A percentile compares a stretch with the other conserved stretches of the same genome.
Conservation (phyloP, 2,329 filamentous ascomycete species). For the Verticillium tricorpus region DNA sequence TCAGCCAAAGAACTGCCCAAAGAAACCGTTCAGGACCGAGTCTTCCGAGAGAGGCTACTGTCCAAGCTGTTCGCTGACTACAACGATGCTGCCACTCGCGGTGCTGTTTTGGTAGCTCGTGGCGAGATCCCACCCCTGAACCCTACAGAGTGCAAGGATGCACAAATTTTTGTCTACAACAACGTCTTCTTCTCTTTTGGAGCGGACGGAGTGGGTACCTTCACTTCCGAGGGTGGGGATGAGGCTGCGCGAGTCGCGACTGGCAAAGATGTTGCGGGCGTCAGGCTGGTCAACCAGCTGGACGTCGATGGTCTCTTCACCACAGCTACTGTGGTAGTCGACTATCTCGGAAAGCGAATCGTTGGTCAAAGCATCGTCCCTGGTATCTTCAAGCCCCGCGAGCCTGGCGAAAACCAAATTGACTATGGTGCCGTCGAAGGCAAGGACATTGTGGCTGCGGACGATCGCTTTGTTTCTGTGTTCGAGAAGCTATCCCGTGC, state of each 20-base stretch:
- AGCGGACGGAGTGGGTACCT: slow-evolving; percentile 94
- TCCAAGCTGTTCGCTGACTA: slow-evolving; percentile 98
- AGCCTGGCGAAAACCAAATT: slow-evolving; percentile 96
- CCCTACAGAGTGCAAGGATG: slow-evolving; percentile 86
- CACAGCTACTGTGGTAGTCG: slow-evolving; percentile 91
- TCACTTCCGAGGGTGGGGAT: slow-evolving; percentile 92
- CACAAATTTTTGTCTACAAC: slow-evolving; percentile 99
- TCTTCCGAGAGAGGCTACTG: slow-evolving; percentile 89
- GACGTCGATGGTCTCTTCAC: slow-evolving; percentile 94
- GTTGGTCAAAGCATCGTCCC: slow-evolving; percentile 98
- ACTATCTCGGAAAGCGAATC: slow-evolving; percentile 95
- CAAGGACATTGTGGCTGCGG: slow-evolving; percentile 88
- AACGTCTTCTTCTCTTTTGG: slow-evolving; percentile 99
- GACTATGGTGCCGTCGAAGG: slow-evolving; percentile 98
- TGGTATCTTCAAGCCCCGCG: slow-evolving; percentile 97
- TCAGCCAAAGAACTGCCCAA: slow-evolving; percentile 92
- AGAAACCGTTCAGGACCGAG: slow-evolving; percentile 89
- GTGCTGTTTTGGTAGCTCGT: slow-evolving; percentile 84
- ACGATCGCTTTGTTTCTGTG: slow-evolving; percentile 76
- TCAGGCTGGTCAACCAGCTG: slow-evolving; percentile 92
- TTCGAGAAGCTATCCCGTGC: slow-evolving; percentile 91
- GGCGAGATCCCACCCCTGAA: slow-evolving; percentile 93
- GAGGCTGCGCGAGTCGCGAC: slow-evolving; percentile 94
- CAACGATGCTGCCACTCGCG: slow-evolving; percentile 88
- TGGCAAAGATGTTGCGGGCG: slow-evolving; percentile 92